Base-by-base conservation (phyloP, 257 asterid genomes). In the Nicotiana tabacum region DNA sequence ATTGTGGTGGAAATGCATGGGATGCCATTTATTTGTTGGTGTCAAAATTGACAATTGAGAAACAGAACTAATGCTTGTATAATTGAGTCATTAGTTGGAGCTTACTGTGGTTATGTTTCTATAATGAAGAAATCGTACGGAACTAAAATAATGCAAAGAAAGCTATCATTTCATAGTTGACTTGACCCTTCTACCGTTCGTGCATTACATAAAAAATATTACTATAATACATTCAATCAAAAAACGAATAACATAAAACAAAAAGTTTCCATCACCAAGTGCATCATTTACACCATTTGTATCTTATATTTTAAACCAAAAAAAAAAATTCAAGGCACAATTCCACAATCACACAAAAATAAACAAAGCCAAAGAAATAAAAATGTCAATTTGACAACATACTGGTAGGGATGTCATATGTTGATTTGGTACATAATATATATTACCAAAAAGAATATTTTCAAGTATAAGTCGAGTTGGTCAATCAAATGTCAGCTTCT, bases 401-500 rank as follows among this genome's bases (percentile, higher is more conserved):
- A 53, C 6, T 53, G 18, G 15, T 53, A 53, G 58, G 18, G 58
- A 3, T 53, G 13, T 53, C 3, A 3, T 3, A 53, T 12, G 16
- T 53, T 4, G 58, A 53, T 11, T 53, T 13, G 6, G 58, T 53
- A 12, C 58, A 53, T 21, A 21, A 21, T 21, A 21, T 10, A 53
- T 53, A 53, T 13, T 53, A 53, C 58, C 18, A 35, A 39, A 17
- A 33, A 64, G 18, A n/a, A 24, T 24, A 74, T 16, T 43, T 6
- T 74, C 39, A 74, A 74, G 43, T 48, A 74, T 13, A 74, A 74
- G 13, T 72, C 51, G 77, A 64, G 33, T 81, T 56, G 27, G 68
- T 30, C 46, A 46, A 70, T 85, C 81, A 83, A 39, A 74, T 16
- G 46, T 80, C 15, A 37, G 77, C 66, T 33, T 80, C 82, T 68